These are phyloP conservation scores for Paraurostyla sp. DNA, from an alignment of 73 alveolate species.

Conservation along the genomic window DNA sequence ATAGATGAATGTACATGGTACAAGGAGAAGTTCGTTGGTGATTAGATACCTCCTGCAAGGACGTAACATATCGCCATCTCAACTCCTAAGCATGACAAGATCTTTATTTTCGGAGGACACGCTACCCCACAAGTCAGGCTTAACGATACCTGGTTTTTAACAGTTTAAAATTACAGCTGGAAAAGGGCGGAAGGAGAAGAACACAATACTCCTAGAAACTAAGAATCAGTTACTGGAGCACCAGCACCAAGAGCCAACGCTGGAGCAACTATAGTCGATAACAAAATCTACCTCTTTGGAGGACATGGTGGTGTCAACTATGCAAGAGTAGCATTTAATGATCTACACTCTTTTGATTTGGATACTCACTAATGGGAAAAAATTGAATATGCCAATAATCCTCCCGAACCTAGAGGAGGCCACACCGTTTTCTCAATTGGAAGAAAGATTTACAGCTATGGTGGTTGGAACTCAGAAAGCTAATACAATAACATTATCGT, in stretches of 20 bases:
- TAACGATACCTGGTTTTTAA: slow-evolving; percentile 86
- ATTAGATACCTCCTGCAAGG: slow-evolving; percentile 81
- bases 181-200: slow-evolving; percentile 85
- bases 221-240: slow-evolving; percentile 85
- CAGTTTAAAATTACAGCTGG: slow-evolving; percentile 77
- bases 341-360: slow-evolving; percentile 92
- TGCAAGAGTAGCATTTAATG: slow-evolving; percentile 96
- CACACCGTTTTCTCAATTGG: slow-evolving; percentile 94
- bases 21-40: slow-evolving; percentile 78
- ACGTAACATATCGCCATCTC: slow-evolving; percentile 91
- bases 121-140: slow-evolving; percentile 78
- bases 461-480: slow-evolving; percentile 97
- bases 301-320: slow-evolving; percentile 99
- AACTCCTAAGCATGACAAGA: slow-evolving; percentile 75
- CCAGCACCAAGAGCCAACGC: slow-evolving; percentile 99
- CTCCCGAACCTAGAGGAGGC: slow-evolving; percentile 98
- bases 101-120: slow-evolving; percentile 92
- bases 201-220: slow-evolving; percentile 80
- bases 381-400: slow-evolving; percentile 86
- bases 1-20: slow-evolving; percentile 78
- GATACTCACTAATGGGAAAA: slow-evolving; percentile 93
- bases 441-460: slow-evolving; percentile 89
- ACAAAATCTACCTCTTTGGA: slow-evolving; percentile 96
- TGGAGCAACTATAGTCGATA: slow-evolving; percentile 91
- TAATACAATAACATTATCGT: slow-evolving; percentile 89